These are phyloP conservation scores for Ambrosia artemisiifolia DNA, from an alignment of 129 eudicot species.

Conservation along the genomic window DNA sequence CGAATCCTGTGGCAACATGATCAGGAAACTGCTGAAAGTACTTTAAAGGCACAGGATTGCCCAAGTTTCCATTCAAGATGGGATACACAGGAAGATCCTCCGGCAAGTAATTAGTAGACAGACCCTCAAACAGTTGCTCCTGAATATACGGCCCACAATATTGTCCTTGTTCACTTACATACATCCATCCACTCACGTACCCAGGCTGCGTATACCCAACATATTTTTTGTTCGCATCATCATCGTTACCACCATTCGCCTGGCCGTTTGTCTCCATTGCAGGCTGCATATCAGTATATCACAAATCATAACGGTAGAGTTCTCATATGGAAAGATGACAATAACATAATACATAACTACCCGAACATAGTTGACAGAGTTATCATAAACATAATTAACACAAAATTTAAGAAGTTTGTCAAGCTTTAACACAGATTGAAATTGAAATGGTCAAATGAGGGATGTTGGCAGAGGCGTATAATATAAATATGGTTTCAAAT, in stretches of 20 bases:
- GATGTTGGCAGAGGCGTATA: too few relatives aligned
- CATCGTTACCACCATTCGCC: slow-evolving; percentile 41
- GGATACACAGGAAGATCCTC: slow-evolving; percentile 86
- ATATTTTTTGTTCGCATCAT: slow-evolving; percentile 14
- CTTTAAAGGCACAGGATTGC: slow-evolving; percentile 76
- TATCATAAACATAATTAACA: too few relatives aligned
- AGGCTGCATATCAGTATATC: slow-evolving; percentile 21
- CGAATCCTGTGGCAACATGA: slow-evolving; percentile 83
- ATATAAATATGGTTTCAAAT: too few relatives aligned
- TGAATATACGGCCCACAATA: slow-evolving; percentile 90
- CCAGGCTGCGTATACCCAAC: slow-evolving; percentile 30
- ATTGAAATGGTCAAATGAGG: too few relatives aligned
- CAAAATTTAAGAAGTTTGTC: too few relatives aligned
- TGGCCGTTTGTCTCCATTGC: slow-evolving; percentile 42
- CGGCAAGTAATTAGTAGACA: slow-evolving; percentile 75
- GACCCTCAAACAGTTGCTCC: slow-evolving; percentile 83
- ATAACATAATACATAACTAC: too few relatives aligned
- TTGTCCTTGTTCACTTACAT: slow-evolving; percentile 74
- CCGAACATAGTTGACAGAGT: too few relatives aligned
- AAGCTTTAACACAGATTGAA: too few relatives aligned
- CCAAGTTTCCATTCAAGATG: slow-evolving; percentile 49
- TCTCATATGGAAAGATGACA: too few relatives aligned
- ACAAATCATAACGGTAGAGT: not conserved
- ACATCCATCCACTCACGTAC: slow-evolving; percentile 90
- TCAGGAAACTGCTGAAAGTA: slow-evolving; percentile 80